Percentiles rank a stretch among this genome's conserved stretches.
These are phyloP conservation scores for Carex scoparia DNA, from an alignment of 176 grass and related monocot species.

Conservation along the genomic window DNA sequence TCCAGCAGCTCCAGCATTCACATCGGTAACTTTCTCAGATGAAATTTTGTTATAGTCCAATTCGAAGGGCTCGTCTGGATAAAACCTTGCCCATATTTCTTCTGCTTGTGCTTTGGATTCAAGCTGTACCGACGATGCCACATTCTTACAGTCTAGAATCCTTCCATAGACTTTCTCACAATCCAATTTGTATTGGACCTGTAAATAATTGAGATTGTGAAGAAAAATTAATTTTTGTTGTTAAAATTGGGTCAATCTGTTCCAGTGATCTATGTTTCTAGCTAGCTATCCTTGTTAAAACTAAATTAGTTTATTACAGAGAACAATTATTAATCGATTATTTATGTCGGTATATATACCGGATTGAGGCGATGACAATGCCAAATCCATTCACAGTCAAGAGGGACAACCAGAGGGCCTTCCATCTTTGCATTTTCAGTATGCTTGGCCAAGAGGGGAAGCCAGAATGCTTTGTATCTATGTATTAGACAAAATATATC, in stretches of 20 bases:
- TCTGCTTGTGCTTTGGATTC: slow-evolving; percentile 38
- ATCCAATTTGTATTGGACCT: slow-evolving; percentile 72
- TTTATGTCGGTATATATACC: slow-evolving; percentile 26
- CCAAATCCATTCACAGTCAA: slow-evolving; percentile 92
- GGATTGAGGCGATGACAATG: slow-evolving; percentile 90
- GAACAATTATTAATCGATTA: not conserved
- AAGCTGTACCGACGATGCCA: slow-evolving; percentile 40
- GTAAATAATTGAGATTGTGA: not conserved
- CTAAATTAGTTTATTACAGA: no score
- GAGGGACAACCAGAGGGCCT: slow-evolving; percentile 51
- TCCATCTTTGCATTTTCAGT: slow-evolving; percentile 34
- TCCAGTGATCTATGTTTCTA: not conserved
- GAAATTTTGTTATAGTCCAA: slow-evolving; percentile 21
- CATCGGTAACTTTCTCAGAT: slow-evolving; percentile 6
- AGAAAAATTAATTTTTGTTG: not conserved
- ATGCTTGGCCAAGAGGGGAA: slow-evolving; percentile 72
- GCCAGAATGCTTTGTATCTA: slow-evolving; percentile 86
- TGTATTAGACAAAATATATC: not conserved
- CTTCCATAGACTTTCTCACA: slow-evolving; percentile 62
- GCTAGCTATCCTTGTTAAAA: no score
- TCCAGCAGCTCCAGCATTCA: slow-evolving; percentile 19
- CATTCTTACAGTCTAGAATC: slow-evolving; percentile 46
- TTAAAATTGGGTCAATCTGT: no score
- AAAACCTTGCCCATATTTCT: slow-evolving; percentile 52
- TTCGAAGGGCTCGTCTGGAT: slow-evolving; percentile 69